Conservation (phyloP, 768 basidiomycete genomes). For the Russula abietina region DNA sequence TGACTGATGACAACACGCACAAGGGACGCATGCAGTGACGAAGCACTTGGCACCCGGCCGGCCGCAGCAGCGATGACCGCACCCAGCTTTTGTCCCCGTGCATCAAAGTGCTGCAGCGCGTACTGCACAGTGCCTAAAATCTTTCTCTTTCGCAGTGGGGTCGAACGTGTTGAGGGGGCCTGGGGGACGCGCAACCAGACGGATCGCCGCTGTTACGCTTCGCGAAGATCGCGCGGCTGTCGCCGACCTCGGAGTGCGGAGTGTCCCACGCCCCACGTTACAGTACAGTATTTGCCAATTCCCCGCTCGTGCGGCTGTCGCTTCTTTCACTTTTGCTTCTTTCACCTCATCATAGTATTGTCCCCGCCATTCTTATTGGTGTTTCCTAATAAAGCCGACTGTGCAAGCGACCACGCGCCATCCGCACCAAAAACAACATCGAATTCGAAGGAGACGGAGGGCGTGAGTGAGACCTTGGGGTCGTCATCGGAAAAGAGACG, state of each 20-base stretch:
- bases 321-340: background rate
- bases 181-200: too few relatives aligned
- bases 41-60: too few relatives aligned
- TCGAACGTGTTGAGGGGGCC: too few relatives aligned
- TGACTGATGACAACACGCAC: too few relatives aligned
- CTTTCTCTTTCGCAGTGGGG: too few relatives aligned
- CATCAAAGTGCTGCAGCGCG: too few relatives aligned
- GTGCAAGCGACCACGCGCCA: conserved; percentile 40
- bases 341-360: too few relatives aligned
- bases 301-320: background rate
- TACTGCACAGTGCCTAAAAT: too few relatives aligned
- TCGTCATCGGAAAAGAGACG: background rate
- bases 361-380: background rate
- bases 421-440: conserved; percentile 35
- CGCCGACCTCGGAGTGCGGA: conserved; percentile 28
- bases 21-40: too few relatives aligned
- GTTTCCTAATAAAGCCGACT: conserved; percentile 14
- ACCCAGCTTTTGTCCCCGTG: too few relatives aligned
- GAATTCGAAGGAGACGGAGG: background rate
- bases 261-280: conserved; percentile 31
- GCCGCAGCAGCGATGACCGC: too few relatives aligned
- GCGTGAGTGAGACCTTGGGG: conserved; percentile 1
- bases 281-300: background rate
- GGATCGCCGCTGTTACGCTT: too few relatives aligned
- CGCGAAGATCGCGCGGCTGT: conserved; percentile 27